phyloP scores from a whole-genome alignment of 768 basidiomycete species.

The Mycena floridula region DNA sequence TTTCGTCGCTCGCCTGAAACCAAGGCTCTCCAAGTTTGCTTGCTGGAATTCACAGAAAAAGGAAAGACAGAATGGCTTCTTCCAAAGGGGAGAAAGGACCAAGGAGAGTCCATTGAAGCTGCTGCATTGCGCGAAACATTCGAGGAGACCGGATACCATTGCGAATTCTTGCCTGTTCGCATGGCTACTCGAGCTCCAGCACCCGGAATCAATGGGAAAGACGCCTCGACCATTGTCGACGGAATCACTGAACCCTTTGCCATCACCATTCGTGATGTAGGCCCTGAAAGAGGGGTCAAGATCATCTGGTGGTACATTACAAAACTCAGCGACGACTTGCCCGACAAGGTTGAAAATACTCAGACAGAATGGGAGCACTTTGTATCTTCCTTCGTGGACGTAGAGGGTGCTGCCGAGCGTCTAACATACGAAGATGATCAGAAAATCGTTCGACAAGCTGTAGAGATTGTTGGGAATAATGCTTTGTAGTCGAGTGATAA shows the following conservation, averaged over 20 bases:
- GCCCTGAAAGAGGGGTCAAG: constrained; percentile 26
- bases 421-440: too few relatives aligned
- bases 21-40: constrained; percentile 28
- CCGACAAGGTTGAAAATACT: constrained; percentile 30
- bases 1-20: constrained; percentile 21
- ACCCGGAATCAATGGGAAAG: constrained; percentile 33
- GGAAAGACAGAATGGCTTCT: constrained; percentile 31
- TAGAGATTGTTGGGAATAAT: too few relatives aligned
- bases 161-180: constrained; percentile 39
- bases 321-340: constrained; percentile 22
- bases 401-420: too few relatives aligned
- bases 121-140: constrained; percentile 57
- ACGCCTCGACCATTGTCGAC: constrained; percentile 8
- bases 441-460: too few relatives aligned
- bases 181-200: constrained; percentile 52
- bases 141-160: constrained; percentile 60
- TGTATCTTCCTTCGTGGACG: constrained; percentile 30
- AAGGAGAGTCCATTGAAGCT: constrained; percentile 41
- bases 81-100: constrained; percentile 60
- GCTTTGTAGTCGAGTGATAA: too few relatives aligned
- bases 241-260: constrained; percentile 26
- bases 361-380: constrained; percentile 38
- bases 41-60: constrained; percentile 28
- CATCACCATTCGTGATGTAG: constrained; percentile 21
- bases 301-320: constrained; percentile 49